Conservation (phyloP, 371 early-diverging fungal genomes). For the Mucor mucedo region DNA sequence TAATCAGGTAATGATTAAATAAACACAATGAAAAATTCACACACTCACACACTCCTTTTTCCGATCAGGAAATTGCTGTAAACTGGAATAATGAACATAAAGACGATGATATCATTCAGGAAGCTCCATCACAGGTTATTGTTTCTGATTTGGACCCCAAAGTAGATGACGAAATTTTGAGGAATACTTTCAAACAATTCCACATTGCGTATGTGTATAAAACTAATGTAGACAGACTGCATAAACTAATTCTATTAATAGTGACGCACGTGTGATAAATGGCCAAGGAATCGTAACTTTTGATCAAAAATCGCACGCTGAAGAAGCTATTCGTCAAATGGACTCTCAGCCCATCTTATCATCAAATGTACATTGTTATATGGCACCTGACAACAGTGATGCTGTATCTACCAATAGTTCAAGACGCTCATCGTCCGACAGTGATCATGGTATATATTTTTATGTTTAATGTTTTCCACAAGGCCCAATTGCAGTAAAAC, state of each 20-base stretch:
- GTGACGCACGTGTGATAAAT: slow-evolving; percentile 89
- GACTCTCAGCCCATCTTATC: slow-evolving; percentile 70
- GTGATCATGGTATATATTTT: slow-evolving; percentile 5
- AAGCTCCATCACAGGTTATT: slow-evolving; percentile 56
- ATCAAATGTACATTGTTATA: slow-evolving; percentile 68
- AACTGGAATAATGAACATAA: slow-evolving; percentile 29
- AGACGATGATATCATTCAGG: slow-evolving; percentile 10
- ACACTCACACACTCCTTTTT: neutral
- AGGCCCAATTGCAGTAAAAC: neutral
- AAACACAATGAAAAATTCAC: neutral
- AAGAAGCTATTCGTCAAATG: slow-evolving; percentile 80
- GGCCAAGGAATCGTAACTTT: slow-evolving; percentile 82
- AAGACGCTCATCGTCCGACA: slow-evolving; percentile 23
- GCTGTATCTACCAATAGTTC: slow-evolving; percentile 9
- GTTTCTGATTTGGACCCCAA: slow-evolving; percentile 85
- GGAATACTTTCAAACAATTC: slow-evolving; percentile 75
- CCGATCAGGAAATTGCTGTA: slow-evolving; percentile 31
- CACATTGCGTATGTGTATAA: slow-evolving; percentile 72
- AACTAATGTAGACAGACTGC: neutral
- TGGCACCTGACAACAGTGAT: slow-evolving; percentile 47
- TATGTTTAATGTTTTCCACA: neutral
- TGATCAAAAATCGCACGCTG: slow-evolving; percentile 77
- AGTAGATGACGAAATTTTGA: slow-evolving; percentile 73
- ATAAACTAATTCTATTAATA: slow-evolving; percentile 27
- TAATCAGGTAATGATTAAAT: slow-evolving; percentile 44